These are phyloP conservation scores for Daldinia vernicosa DNA, from an alignment of 495 filamentous ascomycete species.

Conservation along the genomic window DNA sequence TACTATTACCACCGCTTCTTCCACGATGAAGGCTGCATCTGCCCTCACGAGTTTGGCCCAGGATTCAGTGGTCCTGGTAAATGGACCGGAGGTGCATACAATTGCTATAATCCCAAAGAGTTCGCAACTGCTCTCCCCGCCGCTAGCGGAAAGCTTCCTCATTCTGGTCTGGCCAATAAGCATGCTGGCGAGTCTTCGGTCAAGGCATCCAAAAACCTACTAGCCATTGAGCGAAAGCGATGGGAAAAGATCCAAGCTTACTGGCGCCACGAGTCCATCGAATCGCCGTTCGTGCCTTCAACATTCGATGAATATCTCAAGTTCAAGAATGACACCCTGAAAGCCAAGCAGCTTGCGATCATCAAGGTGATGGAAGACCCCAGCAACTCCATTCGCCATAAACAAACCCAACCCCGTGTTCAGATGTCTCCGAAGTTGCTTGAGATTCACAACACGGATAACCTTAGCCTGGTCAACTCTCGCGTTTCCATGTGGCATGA, in stretches of 20 bases:
- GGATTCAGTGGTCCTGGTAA: neutral
- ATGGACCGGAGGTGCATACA: neutral
- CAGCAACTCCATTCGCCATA: neutral
- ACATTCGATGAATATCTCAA: constrained; percentile 3
- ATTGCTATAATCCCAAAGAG: neutral
- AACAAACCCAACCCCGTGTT: neutral
- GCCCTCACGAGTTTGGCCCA: neutral
- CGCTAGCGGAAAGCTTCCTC: neutral
- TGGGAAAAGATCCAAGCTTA: constrained; percentile 10
- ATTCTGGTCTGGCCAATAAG: neutral
- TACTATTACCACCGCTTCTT: neutral
- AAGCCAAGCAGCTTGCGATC: neutral
- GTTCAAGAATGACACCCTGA: neutral
- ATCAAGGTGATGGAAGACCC: neutral
- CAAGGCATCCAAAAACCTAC: neutral
- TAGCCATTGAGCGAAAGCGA: neutral
- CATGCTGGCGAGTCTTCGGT: neutral
- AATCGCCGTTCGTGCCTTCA: constrained; percentile 13
- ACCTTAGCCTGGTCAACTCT: neutral
- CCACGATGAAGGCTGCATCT: neutral
- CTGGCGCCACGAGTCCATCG: neutral
- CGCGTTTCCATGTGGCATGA: constrained; percentile 13
- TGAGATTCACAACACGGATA: neutral
- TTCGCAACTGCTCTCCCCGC: neutral
- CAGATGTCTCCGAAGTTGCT: neutral